These are phyloP conservation scores for Myxozyma geophila DNA, from an alignment of 805 yeast genomes.

Conservation along the genomic window DNA sequence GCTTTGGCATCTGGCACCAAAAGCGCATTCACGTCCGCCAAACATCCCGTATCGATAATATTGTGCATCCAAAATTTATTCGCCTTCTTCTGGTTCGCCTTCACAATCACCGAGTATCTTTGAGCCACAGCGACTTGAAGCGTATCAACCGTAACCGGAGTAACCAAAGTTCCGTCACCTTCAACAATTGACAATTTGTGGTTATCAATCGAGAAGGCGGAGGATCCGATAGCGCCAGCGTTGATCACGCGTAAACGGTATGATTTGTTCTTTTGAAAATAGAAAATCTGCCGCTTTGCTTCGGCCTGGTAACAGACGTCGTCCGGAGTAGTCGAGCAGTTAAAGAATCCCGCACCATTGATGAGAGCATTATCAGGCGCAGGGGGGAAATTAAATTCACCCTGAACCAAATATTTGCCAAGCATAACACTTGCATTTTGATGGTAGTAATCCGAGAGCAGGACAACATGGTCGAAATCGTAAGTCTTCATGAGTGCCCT, in stretches of 20 bases:
- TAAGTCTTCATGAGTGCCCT: constrained; percentile 3
- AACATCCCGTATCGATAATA: constrained; percentile 12
- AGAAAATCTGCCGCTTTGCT: constrained; percentile 30
- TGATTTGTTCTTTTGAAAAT: constrained; percentile 5
- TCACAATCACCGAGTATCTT: constrained; percentile 27
- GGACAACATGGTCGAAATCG: constrained; percentile 24
- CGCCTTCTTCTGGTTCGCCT: not conserved
- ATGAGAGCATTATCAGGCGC: constrained; percentile 21
- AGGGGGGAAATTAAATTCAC: constrained; percentile 39
- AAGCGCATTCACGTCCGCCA: constrained; percentile 23
- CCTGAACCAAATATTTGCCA: constrained; percentile 43
- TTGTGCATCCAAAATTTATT: constrained; percentile 9
- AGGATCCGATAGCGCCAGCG: constrained; percentile 11
- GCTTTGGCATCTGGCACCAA: constrained; percentile 12
- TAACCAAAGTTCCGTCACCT: constrained; percentile 21
- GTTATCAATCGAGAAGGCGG: constrained; percentile 21
- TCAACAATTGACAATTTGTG: constrained; percentile 23
- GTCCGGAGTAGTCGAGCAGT: constrained; percentile 22
- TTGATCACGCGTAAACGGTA: constrained; percentile 29
- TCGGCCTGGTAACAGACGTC: constrained; percentile 38
- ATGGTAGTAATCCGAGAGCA: constrained; percentile 27
- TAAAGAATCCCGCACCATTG: constrained; percentile 21
- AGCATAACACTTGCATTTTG: not conserved
- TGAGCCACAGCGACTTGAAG: constrained; percentile 26
- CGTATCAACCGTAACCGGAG: constrained; percentile 3